Evolutionary conservation across 495 filamentous ascomycete genomes (phyloP).

Genomic region (Thermochaetoides thermophila): DNA sequence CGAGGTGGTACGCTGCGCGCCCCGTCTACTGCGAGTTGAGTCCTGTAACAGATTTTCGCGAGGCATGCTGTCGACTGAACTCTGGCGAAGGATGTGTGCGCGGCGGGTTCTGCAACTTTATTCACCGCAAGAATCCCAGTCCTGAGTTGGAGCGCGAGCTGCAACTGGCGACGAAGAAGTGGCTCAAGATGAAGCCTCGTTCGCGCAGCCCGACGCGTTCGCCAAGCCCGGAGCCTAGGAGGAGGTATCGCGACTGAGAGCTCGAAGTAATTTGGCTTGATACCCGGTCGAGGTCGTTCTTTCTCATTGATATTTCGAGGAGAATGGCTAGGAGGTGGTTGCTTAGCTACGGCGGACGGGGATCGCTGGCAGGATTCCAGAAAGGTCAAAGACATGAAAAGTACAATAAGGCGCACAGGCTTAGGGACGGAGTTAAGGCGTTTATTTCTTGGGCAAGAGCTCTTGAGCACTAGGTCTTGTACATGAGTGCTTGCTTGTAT

Average conservation of each 20-base stretch:
- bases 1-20: slow-evolving; percentile 90
- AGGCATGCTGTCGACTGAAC: slow-evolving; percentile 93
- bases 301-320: too few species aligned
- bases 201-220: slow-evolving; percentile 62
- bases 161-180: slow-evolving; percentile 83
- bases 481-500: too few species aligned
- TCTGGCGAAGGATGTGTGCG: slow-evolving; percentile 89
- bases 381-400: too few species aligned
- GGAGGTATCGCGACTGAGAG: slow-evolving; percentile 44
- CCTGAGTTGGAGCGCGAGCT: slow-evolving; percentile 80
- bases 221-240: slow-evolving; percentile 62
- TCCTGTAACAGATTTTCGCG: slow-evolving; percentile 94
- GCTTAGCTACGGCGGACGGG: too few species aligned
- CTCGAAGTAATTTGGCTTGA: not conserved
- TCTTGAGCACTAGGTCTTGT: too few species aligned
- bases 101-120: slow-evolving; percentile 98
- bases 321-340: too few species aligned
- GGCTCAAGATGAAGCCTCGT: slow-evolving; percentile 79
- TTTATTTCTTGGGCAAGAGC: not conserved
- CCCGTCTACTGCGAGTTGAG: slow-evolving; percentile 96
- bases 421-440: slow-evolving; percentile 4
- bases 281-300: too few species aligned
- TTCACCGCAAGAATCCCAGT: slow-evolving; percentile 87
- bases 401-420: not conserved
- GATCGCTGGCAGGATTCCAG: too few species aligned